phyloP scores from a whole-genome alignment of 495 filamentous ascomycete genomes.

The Daldinia vernicosa region DNA sequence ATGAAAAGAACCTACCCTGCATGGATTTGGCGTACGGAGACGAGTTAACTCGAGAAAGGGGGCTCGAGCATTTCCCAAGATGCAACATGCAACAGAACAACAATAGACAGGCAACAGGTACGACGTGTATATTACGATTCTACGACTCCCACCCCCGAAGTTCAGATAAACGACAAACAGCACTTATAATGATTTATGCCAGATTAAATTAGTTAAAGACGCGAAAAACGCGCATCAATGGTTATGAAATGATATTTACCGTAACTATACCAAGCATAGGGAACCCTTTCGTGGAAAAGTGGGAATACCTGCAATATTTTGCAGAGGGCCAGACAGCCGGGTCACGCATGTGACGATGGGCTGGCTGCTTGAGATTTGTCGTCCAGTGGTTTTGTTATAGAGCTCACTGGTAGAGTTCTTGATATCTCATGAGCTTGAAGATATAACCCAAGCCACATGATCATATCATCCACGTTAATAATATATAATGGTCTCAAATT shows the following conservation, averaged over 20 bases:
- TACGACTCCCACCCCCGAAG: slow-evolving; percentile 35
- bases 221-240: slow-evolving; percentile 3
- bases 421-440: neutral
- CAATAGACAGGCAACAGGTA: slow-evolving; percentile 37
- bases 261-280: neutral
- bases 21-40: slow-evolving; percentile 43
- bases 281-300: neutral
- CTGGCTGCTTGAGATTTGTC: neutral
- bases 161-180: slow-evolving; percentile 38
- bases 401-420: neutral
- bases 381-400: neutral
- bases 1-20: slow-evolving; percentile 27
- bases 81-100: slow-evolving; percentile 32
- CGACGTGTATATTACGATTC: slow-evolving; percentile 41
- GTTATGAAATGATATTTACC: slow-evolving; percentile 6
- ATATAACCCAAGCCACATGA: neutral
- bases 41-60: slow-evolving; percentile 35
- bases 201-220: slow-evolving; percentile 4
- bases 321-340: neutral
- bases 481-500: neutral
- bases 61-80: slow-evolving; percentile 35
- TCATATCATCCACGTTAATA: neutral
- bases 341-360: neutral
- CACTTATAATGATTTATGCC: slow-evolving; percentile 40
- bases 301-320: neutral